Conservation (phyloP, 768 basidiomycete species). For the Pleurotus tuber-regium region DNA sequence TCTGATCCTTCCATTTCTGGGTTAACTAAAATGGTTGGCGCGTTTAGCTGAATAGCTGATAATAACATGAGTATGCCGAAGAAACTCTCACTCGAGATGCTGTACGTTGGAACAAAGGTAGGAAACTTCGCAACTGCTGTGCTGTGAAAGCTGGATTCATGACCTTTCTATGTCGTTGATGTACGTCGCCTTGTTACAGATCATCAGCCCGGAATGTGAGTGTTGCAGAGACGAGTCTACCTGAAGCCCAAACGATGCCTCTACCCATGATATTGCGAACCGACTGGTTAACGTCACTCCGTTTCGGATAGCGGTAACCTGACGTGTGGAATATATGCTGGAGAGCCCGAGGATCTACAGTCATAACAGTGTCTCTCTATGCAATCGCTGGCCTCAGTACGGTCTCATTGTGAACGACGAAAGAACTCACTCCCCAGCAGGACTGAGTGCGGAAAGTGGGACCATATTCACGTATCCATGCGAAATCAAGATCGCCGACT, state of each 20-base stretch:
- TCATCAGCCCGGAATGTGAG: too few species aligned
- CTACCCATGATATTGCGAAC: slow-evolving; percentile 22
- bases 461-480: slow-evolving; percentile 25
- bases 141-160: slow-evolving; percentile 26
- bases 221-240: slow-evolving; percentile 13
- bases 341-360: slow-evolving; percentile 31
- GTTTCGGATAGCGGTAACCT: slow-evolving; percentile 28
- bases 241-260: slow-evolving; percentile 27
- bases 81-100: slow-evolving; percentile 21
- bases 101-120: slow-evolving; percentile 23
- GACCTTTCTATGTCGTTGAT: slow-evolving; percentile 28
- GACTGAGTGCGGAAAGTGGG: slow-evolving; percentile 17
- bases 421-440: slow-evolving; percentile 2
- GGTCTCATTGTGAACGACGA: background rate
- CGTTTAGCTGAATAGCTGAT: too few species aligned
- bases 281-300: slow-evolving; percentile 16
- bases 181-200: slow-evolving; percentile 15
- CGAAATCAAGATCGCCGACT: slow-evolving; percentile 27
- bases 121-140: slow-evolving; percentile 17
- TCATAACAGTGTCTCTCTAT: slow-evolving; percentile 26
- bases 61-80: background rate
- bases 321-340: slow-evolving; percentile 30
- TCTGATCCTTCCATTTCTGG: slow-evolving; percentile 25
- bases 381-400: background rate
- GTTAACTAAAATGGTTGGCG: too few species aligned